Base-by-base conservation (phyloP, 192 early-diverging fungal genomes). In the Dimargaris xerosporica region DNA sequence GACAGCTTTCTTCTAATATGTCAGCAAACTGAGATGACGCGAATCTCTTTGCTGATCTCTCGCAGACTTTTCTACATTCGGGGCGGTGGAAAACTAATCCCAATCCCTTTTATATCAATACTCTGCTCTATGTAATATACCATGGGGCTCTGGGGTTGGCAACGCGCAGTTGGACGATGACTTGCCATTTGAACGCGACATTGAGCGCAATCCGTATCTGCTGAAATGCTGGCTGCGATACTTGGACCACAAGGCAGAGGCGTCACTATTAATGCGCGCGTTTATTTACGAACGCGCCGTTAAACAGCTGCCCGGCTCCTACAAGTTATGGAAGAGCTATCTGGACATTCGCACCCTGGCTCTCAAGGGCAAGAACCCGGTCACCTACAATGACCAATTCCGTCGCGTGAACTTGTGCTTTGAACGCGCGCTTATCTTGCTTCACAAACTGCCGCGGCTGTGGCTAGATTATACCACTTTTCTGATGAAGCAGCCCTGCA, bases 361-460 rank as follows among this genome's bases (percentile, higher is more conserved):
- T 21, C 51, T 85, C 11, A 55, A 70, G 3, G 75, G 73, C 30
- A 59, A 73, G 25, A 82, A 84, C 62, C 78, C 81, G 30, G 63
- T 80, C 7, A 69, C 64, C n/a, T 74, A 74, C 56, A 67, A 72
- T 26, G 76, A 78, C 6, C 85, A 86, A 59, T 89, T 82, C 73
- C 68, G 75, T 21, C 71, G 75, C 23, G 78, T 88, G 4, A 86
- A 82, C 62, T 64, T 79, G 66, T 90, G 86, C 61, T 99, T 87
- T 66, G 94, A 98, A 66, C 69, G 91, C 9, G 78, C 88, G 6
- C 73, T 99, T 51, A 78, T 98, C n/a, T 71, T 91, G 6, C 77
- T 93, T 64, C 92, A 96, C 79, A 95, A 93, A 80, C 95, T 95
- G 84, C 94, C 95, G 15, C 73, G 89, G 29, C 83, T 99, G 44